Evolutionary conservation across 306 rosid species (phyloP), one percentile per base, ranked within the genome.

Genomic region (Pueraria montana): DNA sequence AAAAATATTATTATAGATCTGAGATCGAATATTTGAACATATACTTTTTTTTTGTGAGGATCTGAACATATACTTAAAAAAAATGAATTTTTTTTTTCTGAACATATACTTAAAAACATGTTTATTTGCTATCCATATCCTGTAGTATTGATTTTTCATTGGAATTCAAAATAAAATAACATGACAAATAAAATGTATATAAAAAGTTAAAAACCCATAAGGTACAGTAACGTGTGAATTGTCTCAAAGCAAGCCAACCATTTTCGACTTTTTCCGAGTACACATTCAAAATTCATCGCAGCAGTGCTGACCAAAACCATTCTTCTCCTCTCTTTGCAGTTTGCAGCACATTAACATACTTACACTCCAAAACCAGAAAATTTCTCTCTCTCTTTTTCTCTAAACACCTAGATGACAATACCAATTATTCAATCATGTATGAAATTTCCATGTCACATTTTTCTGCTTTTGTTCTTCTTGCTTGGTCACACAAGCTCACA

Each of bases 401-500:
- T 7, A 27, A 23, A 11, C 5, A 71, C 1, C 46, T 9, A 83
- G 30, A 84, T 78, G 83, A 40, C 43, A 72, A 49, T n/a, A 32
- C 23, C 73, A 73, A 66, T 36, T 8, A 1, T 20, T 20, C 18
- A 20, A 73, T 21, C 82, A 32, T 58, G 36, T 61, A 9, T 68
- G 20, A 78, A 77, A 38, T 23, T 63, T 3, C 5, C 38, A 46
- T 77, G 34, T 46, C 20, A 61, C 7, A 1, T 9, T 52, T 27
- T 78, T 52, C 24, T 84, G 0, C 4, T 56, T 42, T 20, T 84
- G 23, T 84, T 72, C 45, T 32, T 84, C n/a, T 50, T 84, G 2
- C 30, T 84, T 2, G 55, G 9, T 23, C 63, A 40, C 43, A 14
- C 83, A 78, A 52, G 27, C 13, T 78, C 83, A 26, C 86, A 78